These are phyloP conservation scores for Sporothrix euskadiensis DNA, from an alignment of 2,329 filamentous ascomycete species.

Conservation along the genomic window DNA sequence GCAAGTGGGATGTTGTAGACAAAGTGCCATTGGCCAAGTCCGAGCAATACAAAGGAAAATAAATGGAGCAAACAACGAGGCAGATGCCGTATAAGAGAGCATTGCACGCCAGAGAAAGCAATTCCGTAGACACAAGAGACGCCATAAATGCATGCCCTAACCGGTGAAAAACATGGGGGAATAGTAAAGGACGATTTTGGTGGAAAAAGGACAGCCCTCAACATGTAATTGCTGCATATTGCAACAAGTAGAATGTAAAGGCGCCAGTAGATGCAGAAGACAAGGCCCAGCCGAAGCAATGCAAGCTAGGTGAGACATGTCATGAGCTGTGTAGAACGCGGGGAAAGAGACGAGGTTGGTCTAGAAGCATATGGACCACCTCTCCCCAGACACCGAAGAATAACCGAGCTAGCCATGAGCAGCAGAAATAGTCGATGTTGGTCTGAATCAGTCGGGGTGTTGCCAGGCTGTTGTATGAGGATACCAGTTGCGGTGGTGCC, in stretches of 20 bases:
- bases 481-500: not conserved
- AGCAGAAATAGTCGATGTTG: not conserved
- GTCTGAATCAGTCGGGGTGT: not conserved
- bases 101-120: conserved; percentile 17
- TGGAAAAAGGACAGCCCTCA: not conserved
- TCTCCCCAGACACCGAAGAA: not conserved
- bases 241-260: not conserved
- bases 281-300: not conserved
- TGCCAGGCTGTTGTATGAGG: not conserved
- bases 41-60: conserved; percentile 17
- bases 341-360: not conserved
- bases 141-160: not conserved
- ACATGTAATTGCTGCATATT: not conserved
- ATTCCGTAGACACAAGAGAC: conserved; percentile 3
- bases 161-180: not conserved
- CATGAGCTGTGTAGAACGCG: not conserved
- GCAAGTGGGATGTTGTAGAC: not conserved
- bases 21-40: conserved; percentile 7
- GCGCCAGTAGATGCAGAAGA: not conserved
- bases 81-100: not conserved
- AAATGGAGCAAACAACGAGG: conserved; percentile 21
- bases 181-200: not conserved
- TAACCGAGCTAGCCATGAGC: not conserved
- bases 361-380: not conserved
- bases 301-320: not conserved